Evolutionary conservation across 495 filamentous ascomycete species (phyloP), one percentile per base, ranked within the genome.

Genomic region (Podospora didyma): DNA sequence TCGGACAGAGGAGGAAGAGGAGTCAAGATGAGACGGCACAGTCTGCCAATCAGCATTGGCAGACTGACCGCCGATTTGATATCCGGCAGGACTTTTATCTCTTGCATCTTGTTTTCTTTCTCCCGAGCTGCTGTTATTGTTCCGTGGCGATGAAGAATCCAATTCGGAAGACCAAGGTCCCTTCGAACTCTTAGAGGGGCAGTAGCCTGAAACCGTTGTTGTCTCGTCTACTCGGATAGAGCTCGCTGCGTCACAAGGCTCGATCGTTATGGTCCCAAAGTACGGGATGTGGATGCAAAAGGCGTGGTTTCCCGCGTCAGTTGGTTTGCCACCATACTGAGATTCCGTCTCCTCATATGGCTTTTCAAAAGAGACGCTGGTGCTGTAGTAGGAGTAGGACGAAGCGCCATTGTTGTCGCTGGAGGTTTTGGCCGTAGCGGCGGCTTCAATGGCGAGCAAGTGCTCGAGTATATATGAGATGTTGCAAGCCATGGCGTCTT

Each of bases 321-420:
- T 55, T 78, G 74, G 41, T 80, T 72, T 2, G 70, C 70, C 16
- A 71, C 56, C 24, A 69, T 52, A 44, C 48, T 59, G 47, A 31
- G 31, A 17, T 31, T 9, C 26, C 9, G 4, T 9, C 26, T 4
- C 26, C 26, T 31, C 26, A 31, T 31, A 3, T 9, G 3, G 4
- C 26, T 31, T 9, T 9, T 31, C 26, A 9, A 9, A 4, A 31
- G 26, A 31, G 26, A 31, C 26, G 9, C 26, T 31, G 3, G 26
- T 31, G 26, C 3, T 9, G 26, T 31, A 31, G 26, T 31, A 31
- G 4, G 9, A 31, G 26, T 31, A 3, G 26, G n/a, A n/a, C n/a
- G n/a, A n/a, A n/a, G 4, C 9, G 26, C 26, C 9, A 31, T 9
- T 31, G 26, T 31, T 31, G 26, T 31, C n/a, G n/a, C n/a, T n/a